Base-by-base conservation (phyloP, 2,329 filamentous ascomycete genomes). In the Ophiosphaerella herpotricha region DNA sequence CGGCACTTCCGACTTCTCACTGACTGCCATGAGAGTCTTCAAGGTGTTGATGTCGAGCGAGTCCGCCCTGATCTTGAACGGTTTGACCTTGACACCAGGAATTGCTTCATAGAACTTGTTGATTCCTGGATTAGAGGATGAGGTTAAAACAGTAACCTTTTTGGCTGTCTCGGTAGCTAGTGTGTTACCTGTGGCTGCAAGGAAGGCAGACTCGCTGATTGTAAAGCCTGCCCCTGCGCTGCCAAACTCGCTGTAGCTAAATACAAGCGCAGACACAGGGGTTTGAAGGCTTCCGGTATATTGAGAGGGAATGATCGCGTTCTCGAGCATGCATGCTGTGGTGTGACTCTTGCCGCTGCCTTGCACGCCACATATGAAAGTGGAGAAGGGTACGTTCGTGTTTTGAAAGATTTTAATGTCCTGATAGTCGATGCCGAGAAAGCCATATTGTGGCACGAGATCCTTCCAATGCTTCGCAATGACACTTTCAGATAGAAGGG, bases 321-420 rank as follows among this genome's bases (percentile, higher is more conserved):
- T 67, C 39, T 68, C 64, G 7, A 86, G 72, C 40, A 87, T 72
- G 57, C 80, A 84, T 0, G 82, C 80, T 2, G 85, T 71, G 0
- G 83, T 85, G 49, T 87, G 82, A 16, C 79, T 82, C 59, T 87
- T 87, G 0, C 85, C 85, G 36, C 79, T 81, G 0, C 84, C 85
- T 58, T 87, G 84, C 1, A 80, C 80, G 1, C 85, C 85, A 51
- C 85, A 87, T 16, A 87, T 82, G 62, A 87, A 87, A 0, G 78
- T 74, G 0, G 82, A 85, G 55, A 78, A 83, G 0, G 84, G 84
- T 0, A 77, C 74, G 23, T 82, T 78, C 1, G 79, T 78, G 55
- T 86, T 86, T 14, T 80, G 61, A 23, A 80, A 75, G 1, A 83
- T 55, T 23, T 54, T 58, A 2, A 16, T 36, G 34, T 4, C 34